These are phyloP conservation scores for Microascus cirrosus DNA, from an alignment of 2,329 filamentous ascomycete species.

Conservation along the genomic window DNA sequence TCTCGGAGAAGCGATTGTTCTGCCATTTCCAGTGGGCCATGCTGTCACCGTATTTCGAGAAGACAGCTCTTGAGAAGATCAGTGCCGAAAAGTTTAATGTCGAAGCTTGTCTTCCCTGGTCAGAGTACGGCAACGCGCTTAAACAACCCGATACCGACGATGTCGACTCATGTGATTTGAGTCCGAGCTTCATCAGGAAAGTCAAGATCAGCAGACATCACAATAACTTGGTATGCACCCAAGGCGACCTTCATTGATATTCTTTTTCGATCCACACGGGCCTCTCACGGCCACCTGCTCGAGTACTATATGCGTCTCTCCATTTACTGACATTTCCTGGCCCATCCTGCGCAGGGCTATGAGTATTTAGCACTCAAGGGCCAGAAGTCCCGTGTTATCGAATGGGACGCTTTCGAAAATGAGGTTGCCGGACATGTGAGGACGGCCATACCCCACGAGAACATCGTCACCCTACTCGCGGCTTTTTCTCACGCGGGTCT, in stretches of 20 bases:
- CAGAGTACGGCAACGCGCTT: not conserved
- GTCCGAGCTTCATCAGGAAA: not conserved
- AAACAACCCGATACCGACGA: not conserved
- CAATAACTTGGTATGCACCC: not conserved
- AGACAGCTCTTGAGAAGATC: not conserved
- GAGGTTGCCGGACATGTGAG: not conserved
- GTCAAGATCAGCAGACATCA: not conserved
- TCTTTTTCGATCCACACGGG: too few species aligned
- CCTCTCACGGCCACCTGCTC: too few species aligned
- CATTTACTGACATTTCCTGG: not conserved
- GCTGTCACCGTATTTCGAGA: not conserved
- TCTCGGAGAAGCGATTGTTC: not conserved
- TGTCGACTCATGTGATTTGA: not conserved
- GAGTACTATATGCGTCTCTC: not conserved
- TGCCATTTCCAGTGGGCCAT: slow-evolving; percentile 1
- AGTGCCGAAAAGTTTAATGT: not conserved
- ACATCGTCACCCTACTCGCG: not conserved
- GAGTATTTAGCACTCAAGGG: slow-evolving; percentile 1
- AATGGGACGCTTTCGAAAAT: not conserved
- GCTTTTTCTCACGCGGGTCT: not conserved
- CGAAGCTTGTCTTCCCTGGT: not conserved
- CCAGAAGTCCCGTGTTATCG: not conserved
- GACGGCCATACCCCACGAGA: not conserved
- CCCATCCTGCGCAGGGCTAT: not conserved
- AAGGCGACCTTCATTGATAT: too few species aligned